Evolutionary conservation across 495 filamentous ascomycete species (phyloP).

Genomic region (Trichoderma orchidacearum): DNA sequence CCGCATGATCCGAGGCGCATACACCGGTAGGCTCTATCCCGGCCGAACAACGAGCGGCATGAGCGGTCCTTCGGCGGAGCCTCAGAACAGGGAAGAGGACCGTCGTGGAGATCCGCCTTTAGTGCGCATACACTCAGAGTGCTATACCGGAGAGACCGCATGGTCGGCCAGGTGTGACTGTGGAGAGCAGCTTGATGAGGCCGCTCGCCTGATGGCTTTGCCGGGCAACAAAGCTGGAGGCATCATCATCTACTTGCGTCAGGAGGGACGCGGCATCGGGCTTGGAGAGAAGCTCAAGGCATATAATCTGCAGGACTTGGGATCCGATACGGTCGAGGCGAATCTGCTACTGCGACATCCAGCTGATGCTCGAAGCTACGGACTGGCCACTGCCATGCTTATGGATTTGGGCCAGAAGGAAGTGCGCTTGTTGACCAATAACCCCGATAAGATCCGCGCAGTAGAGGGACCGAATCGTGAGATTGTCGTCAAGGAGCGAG

Average conservation of each 20-base stretch:
- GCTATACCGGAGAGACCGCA: conserved; percentile 96
- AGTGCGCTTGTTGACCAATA: conserved; percentile 85
- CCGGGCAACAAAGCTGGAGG: conserved; percentile 54
- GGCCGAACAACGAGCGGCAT: conserved; percentile 61
- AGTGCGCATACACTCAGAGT: conserved; percentile 93
- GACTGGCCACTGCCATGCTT: conserved; percentile 87
- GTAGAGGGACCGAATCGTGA: conserved; percentile 85
- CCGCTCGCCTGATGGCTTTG: conserved; percentile 86
- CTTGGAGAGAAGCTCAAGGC: conserved; percentile 93
- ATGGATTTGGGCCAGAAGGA: conserved; percentile 69
- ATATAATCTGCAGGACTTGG: conserved; percentile 93
- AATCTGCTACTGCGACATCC: conserved; percentile 86
- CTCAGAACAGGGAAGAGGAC: conserved; percentile 3
- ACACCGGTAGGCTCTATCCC: conserved; percentile 75
- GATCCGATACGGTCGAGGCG: conserved; percentile 90
- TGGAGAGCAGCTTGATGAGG: conserved; percentile 94
- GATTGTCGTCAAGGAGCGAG: conserved; percentile 74
- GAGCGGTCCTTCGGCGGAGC: neutral
- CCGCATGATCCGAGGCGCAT: conserved; percentile 88
- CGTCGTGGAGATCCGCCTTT: conserved; percentile 35
- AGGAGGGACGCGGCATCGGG: conserved; percentile 93
- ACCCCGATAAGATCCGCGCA: conserved; percentile 90
- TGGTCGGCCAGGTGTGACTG: conserved; percentile 98
- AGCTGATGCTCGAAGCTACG: conserved; percentile 87
- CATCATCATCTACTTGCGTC: conserved; percentile 86